These are phyloP conservation scores for Fraxinus albicans DNA, from an alignment of 305 asterid species.

Conservation along the genomic window DNA sequence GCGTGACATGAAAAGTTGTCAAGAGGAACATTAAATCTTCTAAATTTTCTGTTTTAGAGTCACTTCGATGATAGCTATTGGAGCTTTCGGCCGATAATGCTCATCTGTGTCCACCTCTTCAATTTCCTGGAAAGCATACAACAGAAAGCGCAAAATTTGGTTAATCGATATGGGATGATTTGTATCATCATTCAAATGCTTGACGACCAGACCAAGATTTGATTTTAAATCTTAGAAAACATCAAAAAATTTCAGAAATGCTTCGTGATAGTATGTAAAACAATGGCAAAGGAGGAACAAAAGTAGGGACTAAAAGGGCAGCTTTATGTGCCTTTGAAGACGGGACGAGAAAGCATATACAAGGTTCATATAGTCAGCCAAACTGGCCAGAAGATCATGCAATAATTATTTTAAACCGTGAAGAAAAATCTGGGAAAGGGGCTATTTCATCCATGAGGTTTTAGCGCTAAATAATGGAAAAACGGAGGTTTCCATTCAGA, in stretches of 20 bases:
- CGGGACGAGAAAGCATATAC: neutral
- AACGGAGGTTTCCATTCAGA: neutral
- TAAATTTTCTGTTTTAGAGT: conserved; percentile 51
- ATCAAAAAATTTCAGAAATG: neutral
- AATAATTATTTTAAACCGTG: neutral
- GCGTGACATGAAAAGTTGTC: conserved; percentile 12
- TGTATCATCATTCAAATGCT: neutral
- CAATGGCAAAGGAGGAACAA: neutral
- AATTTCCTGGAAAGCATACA: conserved; percentile 61
- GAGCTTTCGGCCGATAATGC: conserved; percentile 84
- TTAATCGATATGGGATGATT: neutral
- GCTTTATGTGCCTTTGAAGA: neutral
- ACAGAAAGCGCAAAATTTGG: neutral
- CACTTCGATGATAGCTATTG: conserved; percentile 61
- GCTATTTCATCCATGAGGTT: neutral
- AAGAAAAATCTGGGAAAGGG: neutral
- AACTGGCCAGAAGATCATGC: neutral
- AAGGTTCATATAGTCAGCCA: neutral
- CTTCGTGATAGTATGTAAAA: neutral
- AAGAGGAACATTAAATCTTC: conserved; percentile 9
- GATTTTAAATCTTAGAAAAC: neutral
- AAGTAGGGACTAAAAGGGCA: neutral
- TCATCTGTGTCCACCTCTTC: conserved; percentile 93
- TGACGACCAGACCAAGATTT: neutral
- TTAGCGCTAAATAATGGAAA: neutral